Evolutionary conservation across 208 protist genomes (phyloP).

Genomic region (Wallacemonas sp.): DNA sequence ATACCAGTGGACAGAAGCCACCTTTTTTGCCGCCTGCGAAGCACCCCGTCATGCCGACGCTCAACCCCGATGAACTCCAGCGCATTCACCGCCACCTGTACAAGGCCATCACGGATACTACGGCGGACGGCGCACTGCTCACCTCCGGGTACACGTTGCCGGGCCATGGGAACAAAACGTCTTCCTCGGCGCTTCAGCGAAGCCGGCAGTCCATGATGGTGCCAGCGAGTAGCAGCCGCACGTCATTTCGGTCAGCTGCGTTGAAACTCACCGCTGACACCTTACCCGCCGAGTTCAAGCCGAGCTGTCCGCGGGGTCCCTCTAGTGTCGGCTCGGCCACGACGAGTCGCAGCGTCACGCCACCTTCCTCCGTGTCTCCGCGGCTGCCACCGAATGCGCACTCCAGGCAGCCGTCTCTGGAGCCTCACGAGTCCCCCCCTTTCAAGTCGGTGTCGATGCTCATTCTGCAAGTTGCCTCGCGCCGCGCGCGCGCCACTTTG

Average conservation of each 20-base stretch:
- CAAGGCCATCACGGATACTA: constrained; percentile 22
- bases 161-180: too few species aligned
- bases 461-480: constrained; percentile 53
- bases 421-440: neutral
- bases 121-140: neutral
- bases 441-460: constrained; percentile 60
- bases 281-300: too few species aligned
- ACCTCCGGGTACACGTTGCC: constrained; percentile 9
- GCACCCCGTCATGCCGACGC: constrained; percentile 27
- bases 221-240: constrained; percentile 22
- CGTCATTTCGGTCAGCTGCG: neutral
- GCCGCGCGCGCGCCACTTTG: constrained; percentile 51
- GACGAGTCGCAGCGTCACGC: too few species aligned
- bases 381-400: too few species aligned
- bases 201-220: too few species aligned
- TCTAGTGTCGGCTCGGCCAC: too few species aligned
- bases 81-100: constrained; percentile 35
- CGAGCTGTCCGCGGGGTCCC: too few species aligned
- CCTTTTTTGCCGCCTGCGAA: constrained; percentile 31
- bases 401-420: too few species aligned
- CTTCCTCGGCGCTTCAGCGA: too few species aligned
- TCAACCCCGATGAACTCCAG: constrained; percentile 13
- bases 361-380: too few species aligned
- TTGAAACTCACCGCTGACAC: neutral
- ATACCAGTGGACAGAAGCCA: neutral